Percentiles rank a stretch among this genome's conserved stretches.
These are phyloP conservation scores for Phytophthora hibernalis DNA, from an alignment of 352 stramenopile species.

Conservation along the genomic window DNA sequence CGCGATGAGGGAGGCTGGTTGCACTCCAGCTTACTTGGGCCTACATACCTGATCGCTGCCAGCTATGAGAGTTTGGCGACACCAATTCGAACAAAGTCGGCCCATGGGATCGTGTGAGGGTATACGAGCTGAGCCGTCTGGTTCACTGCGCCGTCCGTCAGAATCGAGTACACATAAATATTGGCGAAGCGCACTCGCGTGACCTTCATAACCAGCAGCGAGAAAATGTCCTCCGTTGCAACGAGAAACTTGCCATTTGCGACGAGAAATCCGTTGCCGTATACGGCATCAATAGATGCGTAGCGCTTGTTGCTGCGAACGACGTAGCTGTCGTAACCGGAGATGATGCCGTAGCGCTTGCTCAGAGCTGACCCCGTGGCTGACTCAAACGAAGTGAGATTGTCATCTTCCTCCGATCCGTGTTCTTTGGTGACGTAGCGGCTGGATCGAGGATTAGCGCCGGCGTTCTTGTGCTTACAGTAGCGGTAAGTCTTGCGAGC, in stretches of 20 bases:
- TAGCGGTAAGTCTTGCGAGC: slow-evolving; percentile 29
- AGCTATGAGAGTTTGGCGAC: slow-evolving; percentile 33
- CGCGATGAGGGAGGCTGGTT: too few species aligned
- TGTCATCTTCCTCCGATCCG: background rate
- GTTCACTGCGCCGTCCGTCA: slow-evolving; percentile 32
- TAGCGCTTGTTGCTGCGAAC: slow-evolving; percentile 38
- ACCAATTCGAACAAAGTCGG: slow-evolving; percentile 26
- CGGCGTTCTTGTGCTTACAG: background rate
- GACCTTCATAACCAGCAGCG: slow-evolving; percentile 44
- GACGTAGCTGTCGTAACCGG: slow-evolving; percentile 44
- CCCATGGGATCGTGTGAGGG: slow-evolving; percentile 30
- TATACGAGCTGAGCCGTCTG: slow-evolving; percentile 43
- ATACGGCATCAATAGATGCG: slow-evolving; percentile 45
- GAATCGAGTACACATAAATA: slow-evolving; percentile 43
- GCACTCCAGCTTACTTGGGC: too few species aligned
- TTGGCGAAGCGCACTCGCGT: slow-evolving; percentile 28
- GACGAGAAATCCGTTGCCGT: slow-evolving; percentile 43
- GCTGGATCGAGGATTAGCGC: background rate
- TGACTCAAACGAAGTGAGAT: slow-evolving; percentile 31
- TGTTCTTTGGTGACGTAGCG: background rate
- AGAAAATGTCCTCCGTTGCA: slow-evolving; percentile 38
- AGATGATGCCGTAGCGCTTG: slow-evolving; percentile 46
- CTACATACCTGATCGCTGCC: too few species aligned
- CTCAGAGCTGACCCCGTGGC: slow-evolving; percentile 20
- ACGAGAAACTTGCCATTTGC: slow-evolving; percentile 46